Evolutionary conservation across 2,329 filamentous ascomycete species (phyloP), one percentile per base, ranked within the genome.

Genomic region (Trichoderma guizhouense): DNA sequence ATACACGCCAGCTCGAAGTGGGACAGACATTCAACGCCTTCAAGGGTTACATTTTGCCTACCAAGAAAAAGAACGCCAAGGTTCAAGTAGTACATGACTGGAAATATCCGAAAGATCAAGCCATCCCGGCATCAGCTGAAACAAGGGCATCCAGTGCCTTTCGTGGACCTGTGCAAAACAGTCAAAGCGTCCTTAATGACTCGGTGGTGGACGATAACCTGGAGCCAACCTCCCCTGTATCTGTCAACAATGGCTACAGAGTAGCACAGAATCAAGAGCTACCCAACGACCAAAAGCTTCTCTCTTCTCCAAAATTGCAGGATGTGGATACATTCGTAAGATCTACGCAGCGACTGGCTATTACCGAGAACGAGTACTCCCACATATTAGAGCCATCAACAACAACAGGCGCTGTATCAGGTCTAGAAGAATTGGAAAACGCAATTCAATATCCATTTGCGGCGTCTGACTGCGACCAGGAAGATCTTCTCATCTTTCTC

Each of bases 1-100:
- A 21, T 77, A 78, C 58, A 30, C 51, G 2, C 14, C 70, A 11
- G 47, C 15, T 15, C 7, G 30, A 62, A 15, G 57, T 28, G n/a
- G 39, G 28, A 26, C 39, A 51, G 14, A n/a, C 9, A 14, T 53
- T 62, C 32, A 21, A 26, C 9, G 57, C 57, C 26, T 70, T 70
- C 36, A 70, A 70, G 18, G 60, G 21, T 4, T 64, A 57, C 34
- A 11, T 18, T n/a, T 60, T 47, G 24, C 47, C 9, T 32, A 7
- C 68, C n/a, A 70, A 70, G 18, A 4, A 24, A 43, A 26, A 9
- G 30, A 30, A 26, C n/a, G 53, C 66, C 8, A 26, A 69, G 30
- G 9, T 60, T 60, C 30, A 21, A 34, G n/a, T 60, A 7, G 2
- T 34, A 1, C 57, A 60, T 60, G 30, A 60, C n/a, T 60, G 28